phyloP scores from a whole-genome alignment of 306 rosid genomes.

The Vigna radiata region DNA sequence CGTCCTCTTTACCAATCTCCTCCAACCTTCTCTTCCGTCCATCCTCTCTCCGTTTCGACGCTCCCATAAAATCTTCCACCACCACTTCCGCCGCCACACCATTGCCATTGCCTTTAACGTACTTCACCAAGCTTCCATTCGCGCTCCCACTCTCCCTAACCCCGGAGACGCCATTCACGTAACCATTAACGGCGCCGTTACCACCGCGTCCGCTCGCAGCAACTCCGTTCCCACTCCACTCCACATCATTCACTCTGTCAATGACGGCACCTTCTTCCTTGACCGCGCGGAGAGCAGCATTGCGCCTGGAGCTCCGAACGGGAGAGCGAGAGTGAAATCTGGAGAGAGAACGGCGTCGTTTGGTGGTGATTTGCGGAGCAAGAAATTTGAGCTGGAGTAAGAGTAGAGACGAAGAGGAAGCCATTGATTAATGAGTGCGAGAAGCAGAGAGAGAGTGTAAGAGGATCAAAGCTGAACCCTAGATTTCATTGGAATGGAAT shows the following conservation, averaged over 20 bases:
- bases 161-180: constrained; percentile 53
- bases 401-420: constrained; percentile 57
- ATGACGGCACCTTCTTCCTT: constrained; percentile 63
- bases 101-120: constrained; percentile 67
- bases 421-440: constrained; percentile 49
- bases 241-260: constrained; percentile 62
- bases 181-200: constrained; percentile 54
- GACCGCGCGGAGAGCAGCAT: constrained; percentile 49
- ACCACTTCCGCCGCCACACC: constrained; percentile 50
- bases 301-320: constrained; percentile 28
- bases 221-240: constrained; percentile 74
- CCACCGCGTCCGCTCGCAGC: constrained; percentile 43
- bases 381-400: constrained; percentile 66
- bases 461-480: constrained; percentile 47
- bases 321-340: constrained; percentile 35
- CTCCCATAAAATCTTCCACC: constrained; percentile 49
- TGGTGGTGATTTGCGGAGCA: constrained; percentile 55
- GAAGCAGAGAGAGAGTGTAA: neutral
- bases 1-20: constrained; percentile 96
- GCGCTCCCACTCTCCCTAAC: constrained; percentile 58
- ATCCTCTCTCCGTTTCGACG: constrained; percentile 59
- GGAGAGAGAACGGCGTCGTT: constrained; percentile 52
- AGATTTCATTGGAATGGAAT: constrained; percentile 47
- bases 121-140: constrained; percentile 74
- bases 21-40: constrained; percentile 92